phyloP scores from a whole-genome alignment of 192 early-diverging fungal genomes.

The Backusella morwellensis region DNA sequence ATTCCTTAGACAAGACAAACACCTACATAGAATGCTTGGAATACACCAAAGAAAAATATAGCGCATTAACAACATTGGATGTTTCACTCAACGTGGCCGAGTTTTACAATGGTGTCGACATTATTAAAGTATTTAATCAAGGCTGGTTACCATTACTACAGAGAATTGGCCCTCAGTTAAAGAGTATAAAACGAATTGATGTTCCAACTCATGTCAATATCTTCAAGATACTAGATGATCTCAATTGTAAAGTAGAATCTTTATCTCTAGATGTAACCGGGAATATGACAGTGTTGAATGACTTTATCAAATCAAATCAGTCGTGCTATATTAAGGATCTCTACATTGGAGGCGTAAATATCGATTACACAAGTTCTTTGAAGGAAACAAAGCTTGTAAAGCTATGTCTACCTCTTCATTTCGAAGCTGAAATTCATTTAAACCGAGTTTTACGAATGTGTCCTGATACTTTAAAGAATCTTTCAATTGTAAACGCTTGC shows the following conservation, averaged over 20 bases:
- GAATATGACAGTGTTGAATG: background rate
- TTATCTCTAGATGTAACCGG: background rate
- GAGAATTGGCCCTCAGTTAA: background rate
- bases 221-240: background rate
- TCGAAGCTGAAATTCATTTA: background rate
- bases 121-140: background rate
- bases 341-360: background rate
- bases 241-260: background rate
- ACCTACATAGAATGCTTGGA: background rate
- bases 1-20: background rate
- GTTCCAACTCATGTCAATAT: background rate
- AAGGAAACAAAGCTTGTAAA: background rate
- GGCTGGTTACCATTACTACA: background rate
- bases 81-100: background rate
- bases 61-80: background rate
- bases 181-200: background rate
- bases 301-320: background rate
- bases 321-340: background rate
- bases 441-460: background rate
- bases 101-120: background rate
- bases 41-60: background rate
- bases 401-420: background rate
- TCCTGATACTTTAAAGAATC: background rate
- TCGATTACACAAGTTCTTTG: background rate
- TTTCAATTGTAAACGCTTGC: background rate